phyloP scores from a whole-genome alignment of 2,329 filamentous ascomycete species.

The Ceratocystis albifundus region DNA sequence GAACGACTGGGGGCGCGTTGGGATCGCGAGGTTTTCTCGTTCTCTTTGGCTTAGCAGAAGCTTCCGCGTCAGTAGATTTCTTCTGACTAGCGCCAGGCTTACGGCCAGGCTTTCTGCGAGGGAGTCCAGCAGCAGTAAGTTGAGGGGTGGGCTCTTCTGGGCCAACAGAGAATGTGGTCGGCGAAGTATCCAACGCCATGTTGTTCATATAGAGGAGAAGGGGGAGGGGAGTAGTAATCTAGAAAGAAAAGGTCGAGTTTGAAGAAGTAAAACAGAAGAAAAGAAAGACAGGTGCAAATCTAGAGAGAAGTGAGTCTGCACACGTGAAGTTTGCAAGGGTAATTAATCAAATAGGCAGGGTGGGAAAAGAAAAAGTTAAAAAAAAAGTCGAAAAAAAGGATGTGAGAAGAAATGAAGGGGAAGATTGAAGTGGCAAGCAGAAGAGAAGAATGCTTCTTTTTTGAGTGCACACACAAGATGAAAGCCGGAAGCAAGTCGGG shows the following conservation, averaged over 20 bases:
- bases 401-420: not conserved
- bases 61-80: conserved; percentile 32
- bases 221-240: not conserved
- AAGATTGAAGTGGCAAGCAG: not conserved
- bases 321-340: conserved; percentile 16
- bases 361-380: not conserved
- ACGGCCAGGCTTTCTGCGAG: conserved; percentile 52
- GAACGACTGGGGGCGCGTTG: conserved; percentile 43
- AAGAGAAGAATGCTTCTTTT: not conserved
- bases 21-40: conserved; percentile 45
- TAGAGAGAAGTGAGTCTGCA: not conserved
- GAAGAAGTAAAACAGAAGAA: conserved; percentile 17
- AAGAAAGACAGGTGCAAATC: conserved; percentile 11
- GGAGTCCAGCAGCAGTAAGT: conserved; percentile 46
- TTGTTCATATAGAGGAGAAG: conserved; percentile 35
- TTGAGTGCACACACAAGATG: conserved; percentile 1
- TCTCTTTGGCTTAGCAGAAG: conserved; percentile 39
- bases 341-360: not conserved
- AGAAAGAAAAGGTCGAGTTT: conserved; percentile 1
- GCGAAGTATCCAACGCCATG: conserved; percentile 35
- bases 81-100: conserved; percentile 48
- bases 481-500: conserved; percentile 1
- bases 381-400: not conserved
- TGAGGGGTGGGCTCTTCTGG: conserved; percentile 36
- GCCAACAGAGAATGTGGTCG: conserved; percentile 26